Evolutionary conservation across 2,329 filamentous ascomycete species (phyloP).

Genomic region (Kalmusia sp.): DNA sequence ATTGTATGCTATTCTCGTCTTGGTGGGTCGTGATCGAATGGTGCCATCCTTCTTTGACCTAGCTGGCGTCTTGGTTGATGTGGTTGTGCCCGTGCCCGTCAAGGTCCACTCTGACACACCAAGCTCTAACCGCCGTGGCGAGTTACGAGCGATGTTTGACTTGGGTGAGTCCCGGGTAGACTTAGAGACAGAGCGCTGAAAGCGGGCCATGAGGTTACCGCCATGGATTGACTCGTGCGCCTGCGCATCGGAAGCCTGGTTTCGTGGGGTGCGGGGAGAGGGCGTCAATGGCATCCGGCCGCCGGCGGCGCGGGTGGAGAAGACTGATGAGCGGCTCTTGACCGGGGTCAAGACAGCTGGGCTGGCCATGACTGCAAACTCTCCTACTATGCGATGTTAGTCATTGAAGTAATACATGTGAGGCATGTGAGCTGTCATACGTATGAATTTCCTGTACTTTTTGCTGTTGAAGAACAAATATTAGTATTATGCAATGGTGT

Average conservation of each 20-base stretch:
- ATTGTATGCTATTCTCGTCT: constrained; percentile 61
- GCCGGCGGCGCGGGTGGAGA: constrained; percentile 90
- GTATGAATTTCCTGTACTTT: constrained; percentile 29
- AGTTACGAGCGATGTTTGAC: constrained; percentile 89
- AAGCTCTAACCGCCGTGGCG: constrained; percentile 86
- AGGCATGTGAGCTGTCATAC: constrained; percentile 26
- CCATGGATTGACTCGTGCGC: constrained; percentile 73
- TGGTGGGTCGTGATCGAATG: constrained; percentile 42
- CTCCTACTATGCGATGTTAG: constrained; percentile 33
- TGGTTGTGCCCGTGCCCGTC: constrained; percentile 73
- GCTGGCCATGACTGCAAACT: constrained; percentile 74
- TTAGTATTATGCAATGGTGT: constrained; percentile 49
- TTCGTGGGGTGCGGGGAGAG: constrained; percentile 72
- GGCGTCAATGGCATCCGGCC: constrained; percentile 94
- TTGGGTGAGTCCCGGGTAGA: constrained; percentile 84
- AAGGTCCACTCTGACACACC: constrained; percentile 93
- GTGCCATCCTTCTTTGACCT: constrained; percentile 46
- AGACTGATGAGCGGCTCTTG: constrained; percentile 93
- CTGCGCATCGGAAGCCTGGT: constrained; percentile 56
- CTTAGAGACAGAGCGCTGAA: constrained; percentile 73
- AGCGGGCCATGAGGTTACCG: constrained; percentile 78
- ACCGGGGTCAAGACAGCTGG: constrained; percentile 84
- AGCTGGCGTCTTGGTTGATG: constrained; percentile 51
- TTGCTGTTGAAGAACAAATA: constrained; percentile 40
- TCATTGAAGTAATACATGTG: constrained; percentile 8